These are phyloP conservation scores for Blastocladiella emersonii DNA, from an alignment of 371 early-diverging fungal genomes.

Conservation along the genomic window DNA sequence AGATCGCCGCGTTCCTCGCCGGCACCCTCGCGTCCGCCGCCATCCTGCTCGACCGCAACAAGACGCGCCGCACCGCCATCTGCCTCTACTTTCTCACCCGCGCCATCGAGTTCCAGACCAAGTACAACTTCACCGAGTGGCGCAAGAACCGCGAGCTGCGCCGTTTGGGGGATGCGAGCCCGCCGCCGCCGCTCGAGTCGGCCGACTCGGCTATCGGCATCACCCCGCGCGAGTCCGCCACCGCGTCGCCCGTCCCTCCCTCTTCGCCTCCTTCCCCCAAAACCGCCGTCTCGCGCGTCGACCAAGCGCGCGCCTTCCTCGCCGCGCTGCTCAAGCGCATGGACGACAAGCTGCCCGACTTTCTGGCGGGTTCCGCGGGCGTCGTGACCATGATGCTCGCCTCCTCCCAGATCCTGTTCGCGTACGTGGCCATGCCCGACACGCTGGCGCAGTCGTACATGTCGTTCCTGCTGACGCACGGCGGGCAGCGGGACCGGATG, in stretches of 20 bases:
- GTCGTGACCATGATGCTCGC: constrained; percentile 52
- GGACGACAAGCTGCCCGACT: constrained; percentile 31
- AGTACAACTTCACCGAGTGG: neutral
- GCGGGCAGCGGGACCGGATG: constrained; percentile 37
- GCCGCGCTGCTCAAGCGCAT: neutral
- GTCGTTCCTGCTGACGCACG: constrained; percentile 48
- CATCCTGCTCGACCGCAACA: constrained; percentile 51
- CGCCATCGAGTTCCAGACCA: constrained; percentile 13
- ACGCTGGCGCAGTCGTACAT: constrained; percentile 48
- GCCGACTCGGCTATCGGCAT: neutral
- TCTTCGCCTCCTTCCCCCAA: no score
- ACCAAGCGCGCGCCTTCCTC: neutral
- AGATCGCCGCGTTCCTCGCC: constrained; percentile 44
- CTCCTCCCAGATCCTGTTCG: constrained; percentile 43
- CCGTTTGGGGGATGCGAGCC: neutral
- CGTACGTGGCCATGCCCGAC: constrained; percentile 42
- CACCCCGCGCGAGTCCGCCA: neutral
- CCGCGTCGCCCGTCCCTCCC: neutral
- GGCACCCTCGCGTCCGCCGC: constrained; percentile 60
- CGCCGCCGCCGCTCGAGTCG: neutral
- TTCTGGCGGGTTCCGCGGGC: constrained; percentile 34
- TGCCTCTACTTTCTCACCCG: constrained; percentile 66
- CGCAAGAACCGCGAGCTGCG: neutral
- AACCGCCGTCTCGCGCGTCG: no score
- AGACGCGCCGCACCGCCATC: constrained; percentile 53